Evolutionary conservation across 352 stramenopile genomes (phyloP).

Genomic region (Paralagenidium karlingii): DNA sequence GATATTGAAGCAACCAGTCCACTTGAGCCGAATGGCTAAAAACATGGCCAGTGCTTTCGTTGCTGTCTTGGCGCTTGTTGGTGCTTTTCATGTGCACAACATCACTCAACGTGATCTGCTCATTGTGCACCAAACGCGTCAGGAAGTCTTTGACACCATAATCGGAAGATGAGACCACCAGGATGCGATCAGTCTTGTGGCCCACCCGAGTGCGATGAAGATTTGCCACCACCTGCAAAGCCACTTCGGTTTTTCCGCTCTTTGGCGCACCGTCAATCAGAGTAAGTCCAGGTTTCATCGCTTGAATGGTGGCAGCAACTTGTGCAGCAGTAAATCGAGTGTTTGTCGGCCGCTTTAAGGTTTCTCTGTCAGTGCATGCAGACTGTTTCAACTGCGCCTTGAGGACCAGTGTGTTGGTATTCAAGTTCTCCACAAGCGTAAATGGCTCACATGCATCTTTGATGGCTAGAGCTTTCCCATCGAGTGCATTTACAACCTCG

Average conservation of each 20-base stretch:
- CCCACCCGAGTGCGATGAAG: constrained; percentile 61
- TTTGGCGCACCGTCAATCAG: constrained; percentile 89
- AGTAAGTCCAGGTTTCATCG: constrained; percentile 90
- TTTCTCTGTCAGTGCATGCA: constrained; percentile 8
- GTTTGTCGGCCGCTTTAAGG: not conserved
- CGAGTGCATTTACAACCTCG: too few species aligned
- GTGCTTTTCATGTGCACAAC: not conserved
- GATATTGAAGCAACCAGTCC: constrained; percentile 50
- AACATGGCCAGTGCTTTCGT: constrained; percentile 36
- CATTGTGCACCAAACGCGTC: constrained; percentile 53
- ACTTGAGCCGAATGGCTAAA: constrained; percentile 92
- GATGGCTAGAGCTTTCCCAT: constrained; percentile 12
- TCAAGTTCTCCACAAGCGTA: constrained; percentile 27
- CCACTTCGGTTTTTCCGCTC: constrained; percentile 92
- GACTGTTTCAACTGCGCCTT: too few species aligned
- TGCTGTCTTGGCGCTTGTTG: constrained; percentile 5
- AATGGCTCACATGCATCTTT: constrained; percentile 32
- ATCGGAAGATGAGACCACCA: constrained; percentile 91
- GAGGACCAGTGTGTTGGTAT: constrained; percentile 16
- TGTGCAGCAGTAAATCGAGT: constrained; percentile 89
- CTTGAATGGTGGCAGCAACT: constrained; percentile 84
- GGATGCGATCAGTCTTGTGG: constrained; percentile 88
- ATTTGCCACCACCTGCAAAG: constrained; percentile 90
- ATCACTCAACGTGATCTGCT: not conserved
- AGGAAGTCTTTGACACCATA: constrained; percentile 92